These are phyloP conservation scores for Aschersonia sp. DNA, from an alignment of 2,329 filamentous ascomycete species.

Conservation along the genomic window DNA sequence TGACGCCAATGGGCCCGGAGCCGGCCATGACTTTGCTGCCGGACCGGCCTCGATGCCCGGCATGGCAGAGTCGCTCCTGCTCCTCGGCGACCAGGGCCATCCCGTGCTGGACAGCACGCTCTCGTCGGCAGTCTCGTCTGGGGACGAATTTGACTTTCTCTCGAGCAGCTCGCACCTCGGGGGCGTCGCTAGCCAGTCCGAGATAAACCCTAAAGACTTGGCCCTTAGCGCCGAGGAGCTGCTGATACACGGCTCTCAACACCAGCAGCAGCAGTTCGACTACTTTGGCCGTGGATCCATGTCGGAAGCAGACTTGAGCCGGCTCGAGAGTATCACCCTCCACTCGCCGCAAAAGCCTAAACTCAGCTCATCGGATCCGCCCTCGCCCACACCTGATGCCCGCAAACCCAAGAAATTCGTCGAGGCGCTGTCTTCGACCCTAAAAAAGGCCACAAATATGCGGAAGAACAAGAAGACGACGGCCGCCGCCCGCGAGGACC, in stretches of 20 bases:
- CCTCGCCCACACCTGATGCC: constrained; percentile 15
- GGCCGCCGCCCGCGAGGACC: neutral
- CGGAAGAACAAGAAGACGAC: constrained; percentile 14
- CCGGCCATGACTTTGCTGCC: constrained; percentile 7
- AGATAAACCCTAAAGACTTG: constrained; percentile 16
- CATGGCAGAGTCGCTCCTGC: constrained; percentile 12
- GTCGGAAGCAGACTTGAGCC: constrained; percentile 32
- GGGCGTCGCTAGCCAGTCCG: constrained; percentile 10
- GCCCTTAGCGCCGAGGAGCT: constrained; percentile 7
- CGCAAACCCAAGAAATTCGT: constrained; percentile 24
- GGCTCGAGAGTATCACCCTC: constrained; percentile 31
- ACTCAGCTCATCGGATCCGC: constrained; percentile 13
- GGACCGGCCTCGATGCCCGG: constrained; percentile 10
- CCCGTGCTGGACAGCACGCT: constrained; percentile 12
- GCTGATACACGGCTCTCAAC: constrained; percentile 1
- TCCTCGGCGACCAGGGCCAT: constrained; percentile 9
- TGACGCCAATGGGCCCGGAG: constrained; percentile 12
- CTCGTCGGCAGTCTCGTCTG: constrained; percentile 20
- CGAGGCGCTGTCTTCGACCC: constrained; percentile 24
- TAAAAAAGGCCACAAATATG: constrained; percentile 22
- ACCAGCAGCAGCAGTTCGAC: constrained; percentile 9
- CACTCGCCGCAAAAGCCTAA: constrained; percentile 18
- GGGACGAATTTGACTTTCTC: constrained; percentile 21
- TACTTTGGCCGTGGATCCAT: constrained; percentile 22
- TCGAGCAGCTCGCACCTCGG: constrained; percentile 17